Conservation (phyloP, 495 filamentous ascomycete species). For the Daldinia vernicosa region DNA sequence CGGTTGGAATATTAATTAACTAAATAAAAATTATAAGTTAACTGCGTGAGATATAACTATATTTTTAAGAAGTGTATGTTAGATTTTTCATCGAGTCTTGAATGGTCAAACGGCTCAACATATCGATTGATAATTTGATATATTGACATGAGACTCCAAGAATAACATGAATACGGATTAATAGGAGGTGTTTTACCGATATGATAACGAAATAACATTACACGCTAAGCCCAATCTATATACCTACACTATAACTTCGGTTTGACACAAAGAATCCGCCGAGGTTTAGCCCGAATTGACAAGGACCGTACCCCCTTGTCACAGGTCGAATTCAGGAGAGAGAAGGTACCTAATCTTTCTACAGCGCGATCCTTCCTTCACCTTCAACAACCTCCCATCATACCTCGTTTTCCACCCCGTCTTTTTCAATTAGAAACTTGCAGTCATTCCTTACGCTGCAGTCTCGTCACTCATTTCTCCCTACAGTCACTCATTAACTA, state of each 20-base stretch:
- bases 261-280: conserved; percentile 4
- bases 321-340: conserved; percentile 38
- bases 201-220: neutral
- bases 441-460: conserved; percentile 48
- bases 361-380: conserved; percentile 22
- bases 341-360: conserved; percentile 5
- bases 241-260: no score
- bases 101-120: no score
- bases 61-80: no score
- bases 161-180: no score
- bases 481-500: conserved; percentile 19
- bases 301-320: conserved; percentile 20
- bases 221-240: conserved; percentile 7
- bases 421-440: conserved; percentile 23
- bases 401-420: conserved; percentile 8
- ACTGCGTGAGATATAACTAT: no score
- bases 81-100: no score
- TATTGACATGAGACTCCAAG: no score
- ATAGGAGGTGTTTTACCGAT: neutral
- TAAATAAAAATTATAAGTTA: no score
- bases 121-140: no score
- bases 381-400: conserved; percentile 29
- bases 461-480: conserved; percentile 30
- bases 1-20: no score
- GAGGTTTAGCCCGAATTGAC: conserved; percentile 39